phyloP scores from a whole-genome alignment of 1,139 yeast species.

The Scheffersomyces quercinus region DNA sequence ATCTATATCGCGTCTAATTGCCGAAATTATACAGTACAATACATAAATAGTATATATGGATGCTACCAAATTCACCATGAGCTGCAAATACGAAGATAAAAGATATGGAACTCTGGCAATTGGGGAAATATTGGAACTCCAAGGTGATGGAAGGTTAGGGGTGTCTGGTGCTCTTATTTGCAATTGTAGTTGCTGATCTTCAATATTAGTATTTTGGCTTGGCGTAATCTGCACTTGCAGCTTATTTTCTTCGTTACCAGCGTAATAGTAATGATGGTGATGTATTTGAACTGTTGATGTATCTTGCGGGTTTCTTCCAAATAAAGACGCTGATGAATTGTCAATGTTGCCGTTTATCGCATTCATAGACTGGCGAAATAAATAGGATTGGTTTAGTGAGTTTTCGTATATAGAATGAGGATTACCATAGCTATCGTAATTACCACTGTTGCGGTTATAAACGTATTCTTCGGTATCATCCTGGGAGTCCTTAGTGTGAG shows the following conservation, averaged over 20 bases:
- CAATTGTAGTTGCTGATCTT: background rate
- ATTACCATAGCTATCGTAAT: conserved; percentile 10
- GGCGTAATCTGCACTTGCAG: conserved; percentile 6
- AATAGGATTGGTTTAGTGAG: conserved; percentile 12
- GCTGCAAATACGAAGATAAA: conserved; percentile 59
- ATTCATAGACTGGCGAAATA: conserved; percentile 10
- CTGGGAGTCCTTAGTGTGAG: conserved; percentile 7
- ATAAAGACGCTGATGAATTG: background rate
- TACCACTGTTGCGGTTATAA: conserved; percentile 20
- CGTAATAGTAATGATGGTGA: conserved; percentile 45
- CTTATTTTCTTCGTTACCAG: conserved; percentile 1
- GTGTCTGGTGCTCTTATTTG: conserved; percentile 6
- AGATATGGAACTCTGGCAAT: conserved; percentile 49
- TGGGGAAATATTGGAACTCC: conserved; percentile 42
- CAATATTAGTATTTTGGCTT: background rate
- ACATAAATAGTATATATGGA: conserved; percentile 45
- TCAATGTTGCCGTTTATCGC: background rate
- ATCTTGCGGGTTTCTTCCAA: background rate
- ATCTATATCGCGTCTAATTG: conserved; percentile 55
- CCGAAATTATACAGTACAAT: conserved; percentile 40
- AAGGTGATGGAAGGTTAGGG: conserved; percentile 47
- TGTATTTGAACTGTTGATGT: conserved; percentile 32
- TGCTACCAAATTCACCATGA: conserved; percentile 47
- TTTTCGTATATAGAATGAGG: conserved; percentile 8
- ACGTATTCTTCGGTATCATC: conserved; percentile 21